Base-by-base conservation (phyloP, 177 flowering plant genomes). In the Tripterygium wilfordii region DNA sequence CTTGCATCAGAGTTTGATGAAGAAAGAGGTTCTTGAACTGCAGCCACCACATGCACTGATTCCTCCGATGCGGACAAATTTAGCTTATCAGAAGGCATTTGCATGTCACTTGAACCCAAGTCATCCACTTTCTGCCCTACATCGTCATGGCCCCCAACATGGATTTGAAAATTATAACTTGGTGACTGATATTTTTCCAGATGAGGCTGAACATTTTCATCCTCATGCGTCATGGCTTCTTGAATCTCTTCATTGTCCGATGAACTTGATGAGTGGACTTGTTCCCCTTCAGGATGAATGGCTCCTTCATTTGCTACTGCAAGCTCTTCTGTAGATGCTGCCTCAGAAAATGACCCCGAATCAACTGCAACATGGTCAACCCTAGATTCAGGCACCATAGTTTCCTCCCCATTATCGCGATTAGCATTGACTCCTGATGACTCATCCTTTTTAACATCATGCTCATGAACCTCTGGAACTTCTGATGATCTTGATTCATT, bases 391-490 rank as follows among this genome's bases (percentile, higher is more conserved):
- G 58, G 49, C 47, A 44, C 56, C 24, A 25, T 8, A 8, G 54
- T 51, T 46, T n/a, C 65, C 30, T 37, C 28, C 25, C 51, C 38
- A 56, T 38, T 50, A 23, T 22, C 57, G 18, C 18, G 25, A 14
- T 43, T 52, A 2, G 29, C 42, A 32, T 43, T 29, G 33, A 18
- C 46, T 44, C 36, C 51, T 8, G 60, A 46, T 21, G 51, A 24
- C 24, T 60, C 57, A 51, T 19, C 44, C 36, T 57, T 28, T 20
- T 15, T 29, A 15, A 30, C 49, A 47, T 58, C 57, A 28, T 26
- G 51, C 42, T 61, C 65, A 29, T 53, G 45, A 30, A 10, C 49
- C 42, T 64, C 75, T 13, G 33, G 8, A 25, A 47, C 54, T 42
- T 53, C 65, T 28, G 19, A 39, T 10, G 58, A 51, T 45, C 33